Base-by-base conservation (phyloP, 768 basidiomycete genomes). In the Podaxis sp. region DNA sequence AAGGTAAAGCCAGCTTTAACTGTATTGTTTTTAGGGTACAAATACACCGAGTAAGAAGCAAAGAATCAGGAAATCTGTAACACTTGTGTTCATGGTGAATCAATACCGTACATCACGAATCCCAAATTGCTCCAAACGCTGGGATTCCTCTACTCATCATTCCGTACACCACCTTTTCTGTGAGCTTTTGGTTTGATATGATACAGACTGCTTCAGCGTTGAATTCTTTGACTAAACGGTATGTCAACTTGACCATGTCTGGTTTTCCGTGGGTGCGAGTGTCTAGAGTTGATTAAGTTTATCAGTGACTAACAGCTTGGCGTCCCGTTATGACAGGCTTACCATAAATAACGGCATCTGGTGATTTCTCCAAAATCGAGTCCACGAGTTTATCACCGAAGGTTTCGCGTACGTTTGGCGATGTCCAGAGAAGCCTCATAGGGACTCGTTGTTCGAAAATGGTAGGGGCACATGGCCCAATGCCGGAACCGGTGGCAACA, bases 41-140 rank as follows among this genome's bases (percentile, higher is more conserved):
- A 33, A 33, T 9, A 33, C 33, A 33, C 9, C 33, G 8, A 9
- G 33, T 33, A 33, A 33, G 33, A 33, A 33, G 33, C 7, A 33
- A 33, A 33, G 33, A 33, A 33, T 33, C 33, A 33, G 33, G 33
- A 33, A 33, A 33, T 33, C 33, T 33, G 33, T 33, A 33, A 33
- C 8, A 0, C 33, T 33, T 33, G 9, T 33, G 33, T 33, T 33
- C 33, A 33, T 8, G 33, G 33, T 33, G 33, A 30, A 6, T 9
- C 33, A 33, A 9, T 3, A 58, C 15, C n/a, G 19, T 46, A 19
- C 44, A 63, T 69, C 67, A 86, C 5, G 84, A 85, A 68, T 87
- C 84, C 82, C 83, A 87, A 64, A 85, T 85, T 6, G 84, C 83
- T 28, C 84, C 84, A 64, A 84, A 87, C 2, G 84, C 84, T n/a